Evolutionary conservation across 495 filamentous ascomycete species (phyloP), one percentile per base, ranked within the genome.

Genomic region (Daldinia concentrica): DNA sequence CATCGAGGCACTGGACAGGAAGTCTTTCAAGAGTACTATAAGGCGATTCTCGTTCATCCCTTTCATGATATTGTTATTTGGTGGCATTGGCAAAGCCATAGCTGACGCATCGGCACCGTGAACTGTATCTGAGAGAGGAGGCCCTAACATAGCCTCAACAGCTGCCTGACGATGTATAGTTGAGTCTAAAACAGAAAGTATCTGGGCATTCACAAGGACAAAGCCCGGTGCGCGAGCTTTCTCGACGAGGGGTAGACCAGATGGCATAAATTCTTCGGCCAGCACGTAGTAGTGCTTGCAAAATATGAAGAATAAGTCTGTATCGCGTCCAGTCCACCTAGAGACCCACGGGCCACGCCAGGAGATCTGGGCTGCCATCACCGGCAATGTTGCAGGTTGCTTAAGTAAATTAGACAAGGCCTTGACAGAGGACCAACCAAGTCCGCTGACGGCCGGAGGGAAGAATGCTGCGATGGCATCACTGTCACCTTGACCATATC

Each of bases 231-330:
- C 90, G 52, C 90, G 89, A 30, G 88, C 84, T 77, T 90, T 90
- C 67, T 90, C 88, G 7, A 86, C 80, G 24, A 86, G 74, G n/a
- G 86, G 77, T 32, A 86, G 75, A 8, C 90, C 88, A 1, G 84
- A 67, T 0, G 92, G 92, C 54, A 97, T 81, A 74, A 94, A 94
- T 64, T 96, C 93, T 27, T 90, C 89, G 41, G 91, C 86, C 6
- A 99, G 81, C 51, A 95, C 89, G 76, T 96, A 91, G 69, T 92
- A 95, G 76, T 95, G 90, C 81, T 97, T 98, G 79, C 90, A 88
- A 79, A 99, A 99, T 15, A 97, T 90, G 81, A 92, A 98, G 74
- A 98, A 92, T 51, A 99, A 81, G 80, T 98, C 95, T 12, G 91
- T 97, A 69, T 99, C 95, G 17, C 90, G 88, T 8, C 95, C 95